phyloP scores from a whole-genome alignment of 202 grass and related monocot species.

The Schoenoplectus triqueter region DNA sequence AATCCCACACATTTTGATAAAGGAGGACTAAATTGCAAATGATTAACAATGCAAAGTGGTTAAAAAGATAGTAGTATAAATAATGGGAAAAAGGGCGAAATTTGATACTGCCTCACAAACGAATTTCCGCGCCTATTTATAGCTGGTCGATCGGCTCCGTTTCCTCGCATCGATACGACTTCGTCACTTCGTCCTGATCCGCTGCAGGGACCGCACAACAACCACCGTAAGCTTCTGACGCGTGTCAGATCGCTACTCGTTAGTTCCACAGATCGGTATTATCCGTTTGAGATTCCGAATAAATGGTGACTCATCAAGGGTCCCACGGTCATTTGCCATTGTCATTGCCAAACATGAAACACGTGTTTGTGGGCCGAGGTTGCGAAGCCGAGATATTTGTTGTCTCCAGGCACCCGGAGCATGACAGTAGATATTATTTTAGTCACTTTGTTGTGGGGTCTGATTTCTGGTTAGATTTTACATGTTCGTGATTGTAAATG shows the following conservation, averaged over 20 bases:
- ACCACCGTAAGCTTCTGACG: conserved; percentile 1
- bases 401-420: background rate
- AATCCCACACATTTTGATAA: conserved; percentile 80
- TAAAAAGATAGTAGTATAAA: background rate
- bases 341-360: background rate
- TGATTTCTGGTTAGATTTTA: background rate
- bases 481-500: background rate
- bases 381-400: background rate
- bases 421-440: background rate
- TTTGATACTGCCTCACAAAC: background rate
- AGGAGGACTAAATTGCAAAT: background rate
- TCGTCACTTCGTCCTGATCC: background rate
- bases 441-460: background rate
- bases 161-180: conserved; percentile 59
- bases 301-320: conserved; percentile 53
- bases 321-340: background rate
- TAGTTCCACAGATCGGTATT: conserved; percentile 11
- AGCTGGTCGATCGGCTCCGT: conserved; percentile 65
- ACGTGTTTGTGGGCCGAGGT: conserved; percentile 37
- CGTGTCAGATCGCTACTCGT: conserved; percentile 45
- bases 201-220: background rate
- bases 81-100: background rate
- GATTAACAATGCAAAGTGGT: background rate
- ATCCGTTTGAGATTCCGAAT: conserved; percentile 41
- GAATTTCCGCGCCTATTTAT: conserved; percentile 45